These are phyloP conservation scores for Fusarium sp. DNA, from an alignment of 2,329 filamentous ascomycete species.

Conservation along the genomic window DNA sequence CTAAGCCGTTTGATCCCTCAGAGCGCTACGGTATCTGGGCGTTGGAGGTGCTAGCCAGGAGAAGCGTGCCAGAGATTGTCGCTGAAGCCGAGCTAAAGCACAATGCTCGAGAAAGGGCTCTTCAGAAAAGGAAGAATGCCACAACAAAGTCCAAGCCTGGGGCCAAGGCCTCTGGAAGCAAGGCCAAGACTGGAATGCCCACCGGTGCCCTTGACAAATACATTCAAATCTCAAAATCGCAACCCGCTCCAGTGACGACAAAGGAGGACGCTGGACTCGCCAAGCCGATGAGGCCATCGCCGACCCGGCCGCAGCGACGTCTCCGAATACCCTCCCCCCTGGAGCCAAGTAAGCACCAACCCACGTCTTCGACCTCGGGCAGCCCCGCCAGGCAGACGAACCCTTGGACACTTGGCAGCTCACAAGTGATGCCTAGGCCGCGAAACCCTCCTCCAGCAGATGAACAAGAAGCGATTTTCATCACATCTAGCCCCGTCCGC, in stretches of 20 bases:
- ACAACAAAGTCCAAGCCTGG: constrained; percentile 30
- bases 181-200: constrained; percentile 27
- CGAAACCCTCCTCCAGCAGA: constrained; percentile 27
- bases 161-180: constrained; percentile 24
- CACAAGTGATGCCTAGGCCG: constrained; percentile 56
- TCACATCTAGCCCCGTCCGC: constrained; percentile 57
- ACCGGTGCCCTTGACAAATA: constrained; percentile 55
- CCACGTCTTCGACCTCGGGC: constrained; percentile 40
- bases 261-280: constrained; percentile 10
- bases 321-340: constrained; percentile 42
- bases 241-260: background rate
- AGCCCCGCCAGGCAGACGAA: constrained; percentile 39
- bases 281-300: constrained; percentile 8
- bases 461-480: constrained; percentile 54
- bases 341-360: constrained; percentile 53
- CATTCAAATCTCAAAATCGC: constrained; percentile 54
- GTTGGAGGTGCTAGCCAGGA: constrained; percentile 49
- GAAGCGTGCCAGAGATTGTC: constrained; percentile 41
- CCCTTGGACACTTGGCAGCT: constrained; percentile 56
- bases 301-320: constrained; percentile 22
- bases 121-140: constrained; percentile 29
- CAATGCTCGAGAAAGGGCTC: background rate
- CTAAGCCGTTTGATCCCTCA: constrained; percentile 69
- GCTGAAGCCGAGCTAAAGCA: constrained; percentile 45
- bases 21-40: constrained; percentile 61